Evolutionary conservation across 2,329 filamentous ascomycete species (phyloP).

Genomic region (Microcyclosporella mali): DNA sequence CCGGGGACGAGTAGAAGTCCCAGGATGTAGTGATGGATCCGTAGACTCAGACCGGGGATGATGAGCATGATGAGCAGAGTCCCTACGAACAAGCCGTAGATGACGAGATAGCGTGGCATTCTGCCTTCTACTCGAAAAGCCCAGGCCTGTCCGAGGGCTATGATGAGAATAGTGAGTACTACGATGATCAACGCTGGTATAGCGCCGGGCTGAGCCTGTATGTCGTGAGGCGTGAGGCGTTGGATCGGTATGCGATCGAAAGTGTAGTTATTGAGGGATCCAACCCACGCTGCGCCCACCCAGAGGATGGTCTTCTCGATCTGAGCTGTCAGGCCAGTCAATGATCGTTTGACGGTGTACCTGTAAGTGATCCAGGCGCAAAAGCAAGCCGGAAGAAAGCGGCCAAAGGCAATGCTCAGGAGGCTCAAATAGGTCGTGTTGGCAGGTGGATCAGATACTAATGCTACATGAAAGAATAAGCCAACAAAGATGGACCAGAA

Average conservation of each 20-base stretch:
- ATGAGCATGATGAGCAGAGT: slow-evolving; percentile 64
- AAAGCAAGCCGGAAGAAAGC: slow-evolving; percentile 81
- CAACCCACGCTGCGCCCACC: slow-evolving; percentile 86
- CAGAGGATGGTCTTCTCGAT: slow-evolving; percentile 86
- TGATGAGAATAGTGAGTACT: slow-evolving; percentile 60
- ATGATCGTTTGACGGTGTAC: slow-evolving; percentile 68
- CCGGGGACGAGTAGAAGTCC: slow-evolving; percentile 81
- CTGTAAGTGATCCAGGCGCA: slow-evolving; percentile 81
- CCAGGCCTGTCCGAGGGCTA: slow-evolving; percentile 72
- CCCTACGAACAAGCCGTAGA: slow-evolving; percentile 64
- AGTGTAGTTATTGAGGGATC: slow-evolving; percentile 88
- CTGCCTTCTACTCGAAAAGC: slow-evolving; percentile 80
- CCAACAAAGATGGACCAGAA: slow-evolving; percentile 78
- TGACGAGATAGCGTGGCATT: slow-evolving; percentile 66
- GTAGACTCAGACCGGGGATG: slow-evolving; percentile 70
- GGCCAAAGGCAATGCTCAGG: slow-evolving; percentile 70
- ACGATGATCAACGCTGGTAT: slow-evolving; percentile 75
- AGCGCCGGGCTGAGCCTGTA: slow-evolving; percentile 82
- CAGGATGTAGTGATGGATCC: slow-evolving; percentile 93
- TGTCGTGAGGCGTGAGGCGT: slow-evolving; percentile 83
- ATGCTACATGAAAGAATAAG: slow-evolving; percentile 81
- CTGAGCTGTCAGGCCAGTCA: slow-evolving; percentile 69
- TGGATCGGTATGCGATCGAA: slow-evolving; percentile 91
- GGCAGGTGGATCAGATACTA: slow-evolving; percentile 80
- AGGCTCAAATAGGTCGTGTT: slow-evolving; percentile 60